Evolutionary conservation across 441 rosid species (phyloP), one percentile per base, ranked within the genome.

Genomic region (Jatropha multifida): DNA sequence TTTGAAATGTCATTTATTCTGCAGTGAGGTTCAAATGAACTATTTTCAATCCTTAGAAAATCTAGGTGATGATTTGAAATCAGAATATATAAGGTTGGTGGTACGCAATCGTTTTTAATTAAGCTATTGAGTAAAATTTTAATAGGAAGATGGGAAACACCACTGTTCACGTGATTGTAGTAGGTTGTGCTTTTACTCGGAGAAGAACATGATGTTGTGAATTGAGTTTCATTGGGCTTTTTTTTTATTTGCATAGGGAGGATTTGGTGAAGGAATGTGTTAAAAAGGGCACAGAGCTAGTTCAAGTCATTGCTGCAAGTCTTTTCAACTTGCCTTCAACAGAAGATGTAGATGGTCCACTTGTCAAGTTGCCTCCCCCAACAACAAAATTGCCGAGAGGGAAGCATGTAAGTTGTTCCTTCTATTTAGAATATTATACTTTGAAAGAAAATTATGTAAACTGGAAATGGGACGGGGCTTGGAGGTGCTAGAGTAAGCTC

Each of bases 311-410:
- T 68, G 96, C 97, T 62, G 81, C 87, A 75, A 52, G 59, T 20
- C 85, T 93, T 79, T 96, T 96, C 83, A 86, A 84, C 82, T 86
- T 91, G 60, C 91, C 93, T 78, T 90, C 97, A 26, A 89, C 87
- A 69, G 98, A 92, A 80, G 90, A 88, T 81, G 69, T 73, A 38
- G 94, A 90, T 78, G 98, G 97, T 37, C 98, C 98, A n/a, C 80
- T 92, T 73, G 96, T 90, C 58, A 86, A 79, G 84, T 85, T 96
- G 87, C 99, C 98, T 71, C 86, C 86, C 2, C 94, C 96, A 13
- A 82, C 89, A 65, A 88, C 90, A 5, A 90, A 80, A 81, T 84
- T 96, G 77, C 97, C 99, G 5, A 88, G 98, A 86, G 96, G 86
- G 78, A 96, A 96, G 86, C 97, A 85, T 85, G 99, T 96, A 87